A percentile compares a stretch with the other conserved stretches of the same genome.
Evolutionary conservation across 208 protist genomes (phyloP).

Genomic region (Leishmania major): DNA sequence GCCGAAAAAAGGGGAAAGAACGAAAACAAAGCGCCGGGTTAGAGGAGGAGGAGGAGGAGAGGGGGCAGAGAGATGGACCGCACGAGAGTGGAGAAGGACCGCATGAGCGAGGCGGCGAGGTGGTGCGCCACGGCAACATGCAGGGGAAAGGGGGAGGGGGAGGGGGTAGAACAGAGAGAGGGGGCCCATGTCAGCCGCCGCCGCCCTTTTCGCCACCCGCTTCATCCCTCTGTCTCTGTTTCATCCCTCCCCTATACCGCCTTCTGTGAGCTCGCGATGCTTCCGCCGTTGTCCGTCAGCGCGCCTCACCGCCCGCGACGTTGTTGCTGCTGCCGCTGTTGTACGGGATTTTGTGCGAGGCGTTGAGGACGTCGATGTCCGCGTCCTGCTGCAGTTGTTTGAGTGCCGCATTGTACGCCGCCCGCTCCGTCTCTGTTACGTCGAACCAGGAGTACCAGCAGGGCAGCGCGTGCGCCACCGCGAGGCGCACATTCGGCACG

Average conservation of each 20-base stretch:
- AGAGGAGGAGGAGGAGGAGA: neutral
- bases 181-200: neutral
- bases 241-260: neutral
- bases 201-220: neutral
- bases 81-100: neutral
- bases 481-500: slow-evolving; percentile 77
- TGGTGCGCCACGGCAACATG: neutral
- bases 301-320: neutral
- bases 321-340: neutral
- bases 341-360: slow-evolving; percentile 28
- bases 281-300: neutral
- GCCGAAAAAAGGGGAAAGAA: neutral
- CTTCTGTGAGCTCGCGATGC: neutral
- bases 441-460: slow-evolving; percentile 54
- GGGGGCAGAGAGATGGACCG: neutral
- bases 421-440: slow-evolving; percentile 16
- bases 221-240: neutral
- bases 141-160: too few species aligned
- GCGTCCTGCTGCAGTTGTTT: slow-evolving; percentile 47
- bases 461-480: slow-evolving; percentile 48
- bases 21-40: too few species aligned
- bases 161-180: too few species aligned
- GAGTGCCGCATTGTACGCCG: slow-evolving; percentile 44
- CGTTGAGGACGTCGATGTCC: slow-evolving; percentile 56
- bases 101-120: neutral